A percentile compares a stretch with the other conserved stretches of the same genome.
Conservation (phyloP, 1,284 basidiomycete species). For the Ceratobasidium sp. region DNA sequence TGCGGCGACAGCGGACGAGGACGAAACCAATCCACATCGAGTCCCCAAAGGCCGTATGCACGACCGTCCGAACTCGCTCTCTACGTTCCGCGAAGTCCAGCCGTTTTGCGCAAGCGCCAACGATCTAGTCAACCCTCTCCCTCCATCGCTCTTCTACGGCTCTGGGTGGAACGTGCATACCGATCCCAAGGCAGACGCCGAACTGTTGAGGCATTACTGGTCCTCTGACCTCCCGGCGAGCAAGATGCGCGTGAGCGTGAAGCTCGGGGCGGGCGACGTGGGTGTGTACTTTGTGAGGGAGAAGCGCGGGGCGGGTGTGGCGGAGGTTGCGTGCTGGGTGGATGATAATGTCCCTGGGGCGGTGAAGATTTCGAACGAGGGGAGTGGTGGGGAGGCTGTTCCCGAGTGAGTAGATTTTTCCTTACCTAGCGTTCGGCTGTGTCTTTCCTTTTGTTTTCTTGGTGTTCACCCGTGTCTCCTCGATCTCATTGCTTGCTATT, state of each 20-base stretch:
- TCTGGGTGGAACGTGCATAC: slow-evolving; percentile 87
- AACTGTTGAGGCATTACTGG: slow-evolving; percentile 85
- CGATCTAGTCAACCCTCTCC: slow-evolving; percentile 94
- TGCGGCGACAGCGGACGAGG: slow-evolving; percentile 50
- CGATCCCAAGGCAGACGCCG: slow-evolving; percentile 62
- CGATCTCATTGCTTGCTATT: too few species aligned
- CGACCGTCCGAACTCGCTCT: slow-evolving; percentile 81
- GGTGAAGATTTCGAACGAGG: slow-evolving; percentile 74
- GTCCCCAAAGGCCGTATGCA: slow-evolving; percentile 57
- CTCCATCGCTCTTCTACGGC: slow-evolving; percentile 88
- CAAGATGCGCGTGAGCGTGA: slow-evolving; percentile 80
- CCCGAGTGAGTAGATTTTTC: slow-evolving; percentile 76
- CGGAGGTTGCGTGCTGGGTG: slow-evolving; percentile 86
- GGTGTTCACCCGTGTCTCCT: too few species aligned
- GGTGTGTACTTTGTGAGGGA: slow-evolving; percentile 79
- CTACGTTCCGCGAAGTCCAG: slow-evolving; percentile 85
- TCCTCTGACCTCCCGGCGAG: slow-evolving; percentile 83
- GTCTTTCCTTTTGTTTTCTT: too few species aligned
- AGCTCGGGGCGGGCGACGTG: slow-evolving; percentile 81
- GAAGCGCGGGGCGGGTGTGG: slow-evolving; percentile 67
- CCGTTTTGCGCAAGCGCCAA: slow-evolving; percentile 94
- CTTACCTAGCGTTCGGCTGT: too few species aligned
- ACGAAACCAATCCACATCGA: slow-evolving; percentile 56
- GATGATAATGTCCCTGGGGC: slow-evolving; percentile 80
- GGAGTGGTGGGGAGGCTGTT: slow-evolving; percentile 64